Percentiles rank a stretch among this genome's conserved stretches.
phyloP scores from a whole-genome alignment of 192 early-diverging fungal genomes.

The Hyaloraphidium curvatum region DNA sequence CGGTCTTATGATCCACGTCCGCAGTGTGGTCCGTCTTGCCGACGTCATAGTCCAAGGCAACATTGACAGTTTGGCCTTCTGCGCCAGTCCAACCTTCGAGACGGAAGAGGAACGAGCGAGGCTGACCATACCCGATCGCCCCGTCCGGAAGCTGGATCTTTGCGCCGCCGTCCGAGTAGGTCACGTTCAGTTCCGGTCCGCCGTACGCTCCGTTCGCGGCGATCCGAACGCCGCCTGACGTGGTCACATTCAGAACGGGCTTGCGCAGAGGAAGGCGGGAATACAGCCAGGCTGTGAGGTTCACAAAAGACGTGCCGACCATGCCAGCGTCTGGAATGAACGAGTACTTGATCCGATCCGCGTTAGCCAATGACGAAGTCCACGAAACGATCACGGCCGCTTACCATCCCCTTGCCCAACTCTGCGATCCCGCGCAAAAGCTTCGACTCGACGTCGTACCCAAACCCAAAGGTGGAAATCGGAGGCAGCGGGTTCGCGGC shows the following conservation, averaged over 20 bases:
- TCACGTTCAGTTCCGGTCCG: neutral
- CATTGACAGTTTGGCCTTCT: too few species aligned
- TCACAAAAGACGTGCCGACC: constrained; percentile 17
- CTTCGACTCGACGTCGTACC: constrained; percentile 11
- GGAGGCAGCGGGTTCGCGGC: constrained; percentile 6
- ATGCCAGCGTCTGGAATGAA: constrained; percentile 19
- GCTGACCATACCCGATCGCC: neutral
- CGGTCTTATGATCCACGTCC: too few species aligned
- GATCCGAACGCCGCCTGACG: too few species aligned
- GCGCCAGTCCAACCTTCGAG: too few species aligned
- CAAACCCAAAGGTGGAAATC: constrained; percentile 19
- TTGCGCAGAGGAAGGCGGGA: neutral
- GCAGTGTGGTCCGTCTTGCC: too few species aligned
- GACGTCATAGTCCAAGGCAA: too few species aligned
- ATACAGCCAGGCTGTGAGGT: constrained; percentile 9
- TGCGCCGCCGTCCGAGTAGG: neutral
- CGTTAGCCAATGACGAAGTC: too few species aligned
- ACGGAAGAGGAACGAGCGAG: too few species aligned
- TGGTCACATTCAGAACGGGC: neutral
- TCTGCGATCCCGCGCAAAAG: constrained; percentile 8
- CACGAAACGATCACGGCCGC: too few species aligned
- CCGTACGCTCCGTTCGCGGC: neutral
- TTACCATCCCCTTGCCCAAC: constrained; percentile 10
- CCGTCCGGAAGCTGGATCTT: neutral
- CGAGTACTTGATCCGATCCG: neutral